A percentile compares a stretch with the other conserved stretches of the same genome.
phyloP scores from a whole-genome alignment of 2,329 filamentous ascomycete species.

The Trichoderma brevicompactum region DNA sequence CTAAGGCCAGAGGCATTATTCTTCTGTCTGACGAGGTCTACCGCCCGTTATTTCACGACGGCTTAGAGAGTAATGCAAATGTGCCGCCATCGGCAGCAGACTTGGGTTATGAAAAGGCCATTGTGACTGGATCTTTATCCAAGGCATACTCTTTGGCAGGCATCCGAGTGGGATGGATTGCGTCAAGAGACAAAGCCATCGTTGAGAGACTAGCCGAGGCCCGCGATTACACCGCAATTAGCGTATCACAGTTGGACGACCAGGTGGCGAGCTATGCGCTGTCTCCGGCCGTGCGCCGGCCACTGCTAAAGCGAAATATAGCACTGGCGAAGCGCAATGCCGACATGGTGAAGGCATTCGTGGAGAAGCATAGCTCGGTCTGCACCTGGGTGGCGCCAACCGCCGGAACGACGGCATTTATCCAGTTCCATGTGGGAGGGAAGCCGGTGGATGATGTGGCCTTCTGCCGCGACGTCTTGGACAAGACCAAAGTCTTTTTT shows the following conservation, averaged over 20 bases:
- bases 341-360: slow-evolving; percentile 67
- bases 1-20: slow-evolving; percentile 64
- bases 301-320: slow-evolving; percentile 58
- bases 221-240: slow-evolving; percentile 84
- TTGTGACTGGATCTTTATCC: slow-evolving; percentile 80
- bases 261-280: slow-evolving; percentile 77
- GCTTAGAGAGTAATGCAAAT: slow-evolving; percentile 39
- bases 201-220: slow-evolving; percentile 66
- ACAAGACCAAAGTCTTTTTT: slow-evolving; percentile 73
- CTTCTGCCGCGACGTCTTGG: slow-evolving; percentile 71
- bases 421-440: slow-evolving; percentile 67
- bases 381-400: slow-evolving; percentile 75
- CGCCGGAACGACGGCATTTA: slow-evolving; percentile 79
- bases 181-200: slow-evolving; percentile 64
- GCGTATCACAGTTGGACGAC: slow-evolving; percentile 82
- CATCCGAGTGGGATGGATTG: slow-evolving; percentile 82
- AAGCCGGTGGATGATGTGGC: slow-evolving; percentile 70
- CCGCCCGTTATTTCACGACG: slow-evolving; percentile 75
- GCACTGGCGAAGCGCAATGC: slow-evolving; percentile 70
- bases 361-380: slow-evolving; percentile 65
- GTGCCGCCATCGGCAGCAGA: slow-evolving; percentile 68
- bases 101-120: slow-evolving; percentile 70
- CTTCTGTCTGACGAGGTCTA: slow-evolving; percentile 83
- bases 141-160: slow-evolving; percentile 86
- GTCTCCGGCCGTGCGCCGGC: slow-evolving; percentile 48